Evolutionary conservation across 2,329 filamentous ascomycete genomes (phyloP).

Genomic region (Talaromyces pinophilus): DNA sequence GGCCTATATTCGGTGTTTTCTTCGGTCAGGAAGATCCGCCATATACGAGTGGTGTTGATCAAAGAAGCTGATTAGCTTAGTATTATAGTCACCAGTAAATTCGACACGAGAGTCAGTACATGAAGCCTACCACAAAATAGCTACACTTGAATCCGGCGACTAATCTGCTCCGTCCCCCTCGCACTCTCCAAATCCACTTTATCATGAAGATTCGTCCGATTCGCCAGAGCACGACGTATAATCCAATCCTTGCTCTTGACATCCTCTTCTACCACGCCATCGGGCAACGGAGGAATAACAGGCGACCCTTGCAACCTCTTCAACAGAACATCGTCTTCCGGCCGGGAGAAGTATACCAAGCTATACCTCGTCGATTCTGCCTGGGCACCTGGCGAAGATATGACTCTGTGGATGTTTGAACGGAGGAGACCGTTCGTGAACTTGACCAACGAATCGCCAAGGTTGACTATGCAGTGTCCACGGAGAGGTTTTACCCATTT

Average conservation of each 20-base stretch:
- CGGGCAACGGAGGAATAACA: conserved; percentile 36
- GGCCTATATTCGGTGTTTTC: not conserved
- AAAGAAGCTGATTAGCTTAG: too few relatives aligned
- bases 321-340: conserved; percentile 52
- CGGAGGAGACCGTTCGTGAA: conserved; percentile 46
- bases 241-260: conserved; percentile 48
- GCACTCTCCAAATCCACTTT: conserved; percentile 37
- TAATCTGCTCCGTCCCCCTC: conserved; percentile 38
- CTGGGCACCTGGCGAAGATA: conserved; percentile 52
- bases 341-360: conserved; percentile 58
- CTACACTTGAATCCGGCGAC: conserved; percentile 35
- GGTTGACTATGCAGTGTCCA: conserved; percentile 49
- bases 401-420: conserved; percentile 53
- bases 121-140: not conserved
- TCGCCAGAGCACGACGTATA: conserved; percentile 41
- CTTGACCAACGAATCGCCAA: conserved; percentile 49
- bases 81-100: not conserved
- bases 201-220: conserved; percentile 32
- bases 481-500: conserved; percentile 55
- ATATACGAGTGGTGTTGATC: not conserved
- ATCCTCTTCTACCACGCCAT: conserved; percentile 37
- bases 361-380: conserved; percentile 50
- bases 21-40: not conserved
- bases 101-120: not conserved
- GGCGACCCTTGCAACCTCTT: conserved; percentile 41